Base-by-base conservation (phyloP, 1,139 yeast genomes). In the Geotrichum histeridarum region DNA sequence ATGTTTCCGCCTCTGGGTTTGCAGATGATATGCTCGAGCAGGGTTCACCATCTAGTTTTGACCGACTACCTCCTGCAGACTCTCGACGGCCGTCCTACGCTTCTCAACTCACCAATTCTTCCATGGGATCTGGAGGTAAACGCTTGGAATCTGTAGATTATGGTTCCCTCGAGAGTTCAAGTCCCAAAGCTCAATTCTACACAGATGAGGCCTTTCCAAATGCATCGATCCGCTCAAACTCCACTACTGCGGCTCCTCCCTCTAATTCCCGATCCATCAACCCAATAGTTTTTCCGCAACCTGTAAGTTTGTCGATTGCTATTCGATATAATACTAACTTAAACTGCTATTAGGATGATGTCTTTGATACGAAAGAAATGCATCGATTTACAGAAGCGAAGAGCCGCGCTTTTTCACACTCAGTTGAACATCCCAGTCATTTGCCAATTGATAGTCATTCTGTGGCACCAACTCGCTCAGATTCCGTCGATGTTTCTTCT, bases 11-110 rank as follows among this genome's bases (percentile, higher is more conserved):
- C 5, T 5, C 27, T 22, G 27, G 27, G 4, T 22, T 22, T 22
- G 27, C 27, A 22, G 27, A 22, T 22, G 27, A 22, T 22, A 22
- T 22, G 5, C 27, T 22, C 5, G 27, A 22, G 27, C 27, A 22
- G 4, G 27, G 27, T n/a, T 27, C 38, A 12, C 27, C 41, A 12
- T 32, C 38, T 14, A 31, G n/a, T 14, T 17, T n/a, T 17, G 38
- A 39, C 17, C 36, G 51, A 14, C 22, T 17, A 4, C 44, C 31
- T 32, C 36, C 30, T n/a, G n/a, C 12, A 14, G 58, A 56, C 36
- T 59, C 62, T 3, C 54, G 64, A 27, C 46, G 64, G n/a, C 63
- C 64, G 2, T 59, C 60, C 4, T 59, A 59, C 50, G 61, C 63
- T 1, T 58, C 61, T 14, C 62, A 58, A 38, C 42, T 56, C 48